These are phyloP conservation scores for Pseudogymnoascus sp. DNA, from an alignment of 2,329 filamentous ascomycete species.

Conservation along the genomic window DNA sequence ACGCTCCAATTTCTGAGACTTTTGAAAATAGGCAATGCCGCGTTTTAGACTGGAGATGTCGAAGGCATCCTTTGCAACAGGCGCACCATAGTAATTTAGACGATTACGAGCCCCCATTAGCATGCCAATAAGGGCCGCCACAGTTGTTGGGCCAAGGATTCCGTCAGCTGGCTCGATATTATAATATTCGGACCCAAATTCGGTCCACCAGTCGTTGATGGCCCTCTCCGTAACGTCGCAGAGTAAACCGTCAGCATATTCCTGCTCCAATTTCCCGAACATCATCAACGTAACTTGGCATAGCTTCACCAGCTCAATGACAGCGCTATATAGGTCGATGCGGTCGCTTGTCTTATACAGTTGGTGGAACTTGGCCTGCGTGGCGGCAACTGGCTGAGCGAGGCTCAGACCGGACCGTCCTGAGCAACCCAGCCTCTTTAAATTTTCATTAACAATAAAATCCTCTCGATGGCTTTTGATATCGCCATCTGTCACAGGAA, in stretches of 20 bases:
- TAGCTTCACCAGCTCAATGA: slow-evolving; percentile 81
- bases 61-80: slow-evolving; percentile 85
- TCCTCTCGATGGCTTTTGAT: slow-evolving; percentile 69
- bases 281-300: slow-evolving; percentile 84
- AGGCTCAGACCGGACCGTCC: slow-evolving; percentile 81
- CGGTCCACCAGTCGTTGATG: slow-evolving; percentile 91
- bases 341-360: slow-evolving; percentile 82
- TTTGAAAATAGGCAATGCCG: slow-evolving; percentile 83
- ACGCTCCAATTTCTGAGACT: slow-evolving; percentile 71
- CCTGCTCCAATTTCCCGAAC: slow-evolving; percentile 78
- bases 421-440: slow-evolving; percentile 88
- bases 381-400: slow-evolving; percentile 68
- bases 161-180: slow-evolving; percentile 90
- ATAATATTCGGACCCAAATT: slow-evolving; percentile 86
- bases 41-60: slow-evolving; percentile 76
- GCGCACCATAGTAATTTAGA: slow-evolving; percentile 74
- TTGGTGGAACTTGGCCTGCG: slow-evolving; percentile 84
- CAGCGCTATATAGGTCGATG: slow-evolving; percentile 68
- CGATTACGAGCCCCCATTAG: slow-evolving; percentile 86
- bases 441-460: slow-evolving; percentile 89
- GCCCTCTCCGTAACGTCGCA: slow-evolving; percentile 90
- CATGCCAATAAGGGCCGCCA: slow-evolving; percentile 78
- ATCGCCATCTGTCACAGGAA: slow-evolving; percentile 80
- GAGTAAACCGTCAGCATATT: slow-evolving; percentile 84
- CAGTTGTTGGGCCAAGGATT: slow-evolving; percentile 84